Base-by-base conservation (phyloP, 1,284 basidiomycete genomes). In the Papiliotrema fonsecae region DNA sequence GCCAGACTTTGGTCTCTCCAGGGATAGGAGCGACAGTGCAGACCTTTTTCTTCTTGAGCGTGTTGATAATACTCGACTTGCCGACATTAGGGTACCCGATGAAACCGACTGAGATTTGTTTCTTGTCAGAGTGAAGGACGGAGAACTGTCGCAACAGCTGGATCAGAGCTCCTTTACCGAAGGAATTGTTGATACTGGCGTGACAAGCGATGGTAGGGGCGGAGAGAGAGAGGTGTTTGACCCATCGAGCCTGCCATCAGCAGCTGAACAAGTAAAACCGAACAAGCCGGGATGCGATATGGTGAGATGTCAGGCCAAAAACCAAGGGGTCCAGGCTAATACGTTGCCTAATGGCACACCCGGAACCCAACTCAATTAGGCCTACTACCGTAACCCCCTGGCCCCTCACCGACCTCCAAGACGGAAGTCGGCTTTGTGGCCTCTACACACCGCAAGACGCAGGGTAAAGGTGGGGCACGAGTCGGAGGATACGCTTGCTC, bases 1-100 rank as follows among this genome's bases (percentile, higher is more conserved):
- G 94, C 96, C 96, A 98, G 58, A 98, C 91, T 77, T 98, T 98
- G 46, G 96, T 99, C 79, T 99, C 94, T 62, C 94, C 94, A 7
- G 96, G 96, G 26, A 98, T 84, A 11, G 96, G 94, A 16, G 96
- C 96, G 45, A 97, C 93, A 26, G 83, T 85, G 80, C 96, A 98
- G 56, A 97, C 94, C 75, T 97, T 97, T 74, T 90, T 88, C 76
- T 89, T 91, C 80, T 98, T 98, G 56, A 99, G 81, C 36, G 96
- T 97, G 77, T 99, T 98, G 77, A 98, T 98, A 59, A 98, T 90
- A 64, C 85, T 88, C 55, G 87, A 90, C 76, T 98, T 99, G 41
- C 96, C 94, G 48, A 97, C 92, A 72, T 99, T 98, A 4, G 96
- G 94, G 75, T 99, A 99, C 43, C 96, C 94, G 58, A 99, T 82